Evolutionary conservation across 495 filamentous ascomycete species (phyloP).

Genomic region (Trichoderma virens): DNA sequence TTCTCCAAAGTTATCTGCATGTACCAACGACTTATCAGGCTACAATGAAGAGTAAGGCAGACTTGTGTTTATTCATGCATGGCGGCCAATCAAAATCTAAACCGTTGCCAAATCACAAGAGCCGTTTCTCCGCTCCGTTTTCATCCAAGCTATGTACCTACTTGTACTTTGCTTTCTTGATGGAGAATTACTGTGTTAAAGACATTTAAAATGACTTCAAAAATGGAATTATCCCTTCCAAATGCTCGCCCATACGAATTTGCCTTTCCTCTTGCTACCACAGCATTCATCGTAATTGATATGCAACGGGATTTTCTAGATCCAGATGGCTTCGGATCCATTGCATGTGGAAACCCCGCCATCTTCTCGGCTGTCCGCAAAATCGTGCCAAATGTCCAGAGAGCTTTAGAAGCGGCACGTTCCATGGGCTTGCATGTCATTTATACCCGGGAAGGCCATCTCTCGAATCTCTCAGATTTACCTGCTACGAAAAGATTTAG

Average conservation of each 20-base stretch:
- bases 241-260: slow-evolving; percentile 33
- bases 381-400: slow-evolving; percentile 29
- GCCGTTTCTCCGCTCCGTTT: no score
- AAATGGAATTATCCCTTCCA: slow-evolving; percentile 23
- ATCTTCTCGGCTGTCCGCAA: slow-evolving; percentile 24
- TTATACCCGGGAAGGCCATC: slow-evolving; percentile 56
- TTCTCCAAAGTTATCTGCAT: no score
- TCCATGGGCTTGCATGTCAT: slow-evolving; percentile 53
- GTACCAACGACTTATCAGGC: no score
- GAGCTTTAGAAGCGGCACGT: slow-evolving; percentile 51
- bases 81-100: no score
- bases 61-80: no score
- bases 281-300: slow-evolving; percentile 51
- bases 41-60: no score
- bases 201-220: not conserved
- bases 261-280: slow-evolving; percentile 26
- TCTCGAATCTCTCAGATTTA: slow-evolving; percentile 42
- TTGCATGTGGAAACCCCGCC: slow-evolving; percentile 30
- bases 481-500: slow-evolving; percentile 41
- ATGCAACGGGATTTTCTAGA: slow-evolving; percentile 46
- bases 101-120: no score
- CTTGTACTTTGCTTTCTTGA: not conserved
- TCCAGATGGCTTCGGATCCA: slow-evolving; percentile 34
- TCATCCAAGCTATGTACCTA: no score
- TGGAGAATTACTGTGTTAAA: not conserved